A percentile compares a stretch with the other conserved stretches of the same genome.
Conservation (phyloP, 371 early-diverging fungal species). For the Rhizopus stolonifer region DNA sequence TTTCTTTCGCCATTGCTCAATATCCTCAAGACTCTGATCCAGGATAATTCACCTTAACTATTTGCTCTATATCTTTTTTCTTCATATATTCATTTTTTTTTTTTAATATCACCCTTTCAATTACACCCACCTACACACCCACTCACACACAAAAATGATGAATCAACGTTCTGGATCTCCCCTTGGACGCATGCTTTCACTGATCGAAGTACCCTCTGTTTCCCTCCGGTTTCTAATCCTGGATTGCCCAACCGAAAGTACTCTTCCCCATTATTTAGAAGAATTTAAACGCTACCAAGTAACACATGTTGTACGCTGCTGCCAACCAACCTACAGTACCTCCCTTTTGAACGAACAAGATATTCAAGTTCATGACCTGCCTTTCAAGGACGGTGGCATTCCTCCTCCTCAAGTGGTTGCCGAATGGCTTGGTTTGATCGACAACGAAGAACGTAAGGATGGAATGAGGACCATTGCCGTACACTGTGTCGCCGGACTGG, state of each 20-base stretch:
- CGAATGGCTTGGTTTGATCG: constrained; percentile 73
- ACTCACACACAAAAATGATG: constrained; percentile 27
- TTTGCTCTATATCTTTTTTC: background rate
- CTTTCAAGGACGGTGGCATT: constrained; percentile 81
- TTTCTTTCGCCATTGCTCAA: constrained; percentile 20
- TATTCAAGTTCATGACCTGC: constrained; percentile 79
- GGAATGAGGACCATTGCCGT: constrained; percentile 68
- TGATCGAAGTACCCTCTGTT: constrained; percentile 51
- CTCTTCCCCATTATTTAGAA: constrained; percentile 70
- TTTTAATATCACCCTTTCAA: background rate
- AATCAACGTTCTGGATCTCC: constrained; percentile 39
- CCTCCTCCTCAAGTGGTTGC: constrained; percentile 71
- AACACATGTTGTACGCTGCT: constrained; percentile 84
- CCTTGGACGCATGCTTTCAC: constrained; percentile 56
- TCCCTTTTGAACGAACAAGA: constrained; percentile 51
- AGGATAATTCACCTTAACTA: constrained; percentile 14
- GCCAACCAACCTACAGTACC: constrained; percentile 83
- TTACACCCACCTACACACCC: background rate
- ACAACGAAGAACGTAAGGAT: constrained; percentile 32
- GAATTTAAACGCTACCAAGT: constrained; percentile 75
- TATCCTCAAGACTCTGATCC: constrained; percentile 29
- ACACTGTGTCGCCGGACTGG: constrained; percentile 85
- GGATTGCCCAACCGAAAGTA: constrained; percentile 85
- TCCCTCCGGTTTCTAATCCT: constrained; percentile 80
- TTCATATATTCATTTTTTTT: background rate